Evolutionary conservation across 345 rosid genomes (phyloP).

Genomic region (Kandelia obovata): DNA sequence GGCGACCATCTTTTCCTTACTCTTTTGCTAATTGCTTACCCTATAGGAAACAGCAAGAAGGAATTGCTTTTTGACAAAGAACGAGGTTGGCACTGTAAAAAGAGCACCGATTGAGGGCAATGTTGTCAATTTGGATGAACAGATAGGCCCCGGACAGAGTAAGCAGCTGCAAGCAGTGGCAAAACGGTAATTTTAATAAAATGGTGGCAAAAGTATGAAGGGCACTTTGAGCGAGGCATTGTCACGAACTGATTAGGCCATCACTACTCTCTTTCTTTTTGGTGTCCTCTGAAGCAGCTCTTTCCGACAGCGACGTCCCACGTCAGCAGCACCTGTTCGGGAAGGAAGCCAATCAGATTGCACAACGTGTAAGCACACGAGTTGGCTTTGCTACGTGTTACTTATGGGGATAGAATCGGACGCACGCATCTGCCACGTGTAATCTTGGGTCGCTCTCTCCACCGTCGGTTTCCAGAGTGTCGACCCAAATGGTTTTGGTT

Average conservation of each 20-base stretch:
- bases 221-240: slow-evolving; percentile 38
- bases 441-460: not conserved
- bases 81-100: not conserved
- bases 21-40: slow-evolving; percentile 11
- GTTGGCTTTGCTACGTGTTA: slow-evolving; percentile 15
- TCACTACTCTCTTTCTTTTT: slow-evolving; percentile 32
- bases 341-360: slow-evolving; percentile 7
- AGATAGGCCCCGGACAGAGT: not conserved
- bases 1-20: slow-evolving; percentile 18
- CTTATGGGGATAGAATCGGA: slow-evolving; percentile 5
- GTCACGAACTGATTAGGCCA: slow-evolving; percentile 40
- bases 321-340: slow-evolving; percentile 40
- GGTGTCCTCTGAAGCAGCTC: slow-evolving; percentile 21
- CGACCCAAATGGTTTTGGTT: not conserved
- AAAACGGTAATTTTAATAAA: slow-evolving; percentile 19
- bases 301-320: slow-evolving; percentile 27
- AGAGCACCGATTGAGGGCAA: not conserved
- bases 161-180: slow-evolving; percentile 22
- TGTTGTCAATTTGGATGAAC: not conserved
- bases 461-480: not conserved
- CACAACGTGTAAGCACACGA: slow-evolving; percentile 21
- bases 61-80: not conserved
- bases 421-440: slow-evolving; percentile 31
- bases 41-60: slow-evolving; percentile 14
- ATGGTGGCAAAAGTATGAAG: slow-evolving; percentile 12